A percentile compares a stretch with the other conserved stretches of the same genome.
These are phyloP conservation scores for Epichloe hybrida DNA, from an alignment of 2,329 filamentous ascomycete genomes.

Conservation along the genomic window DNA sequence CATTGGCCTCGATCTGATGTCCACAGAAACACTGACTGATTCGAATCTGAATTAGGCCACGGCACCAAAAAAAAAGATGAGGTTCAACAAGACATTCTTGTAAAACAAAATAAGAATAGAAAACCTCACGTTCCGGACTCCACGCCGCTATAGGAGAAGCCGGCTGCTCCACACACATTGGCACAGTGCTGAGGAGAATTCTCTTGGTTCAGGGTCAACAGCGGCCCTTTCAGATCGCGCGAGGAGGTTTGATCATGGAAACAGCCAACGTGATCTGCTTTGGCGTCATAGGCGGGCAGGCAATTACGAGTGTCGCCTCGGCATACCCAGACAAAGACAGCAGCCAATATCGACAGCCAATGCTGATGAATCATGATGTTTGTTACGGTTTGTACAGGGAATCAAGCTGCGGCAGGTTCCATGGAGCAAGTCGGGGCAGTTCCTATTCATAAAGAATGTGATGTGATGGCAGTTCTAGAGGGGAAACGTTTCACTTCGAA, in stretches of 20 bases:
- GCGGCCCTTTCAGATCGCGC: background rate
- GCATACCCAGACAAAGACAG: background rate
- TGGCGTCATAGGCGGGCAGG: background rate
- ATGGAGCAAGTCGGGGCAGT: too few species aligned
- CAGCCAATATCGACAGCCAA: background rate
- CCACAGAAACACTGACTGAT: background rate
- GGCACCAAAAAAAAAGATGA: background rate
- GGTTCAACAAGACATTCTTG: background rate
- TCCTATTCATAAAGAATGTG: too few species aligned
- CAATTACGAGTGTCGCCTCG: background rate
- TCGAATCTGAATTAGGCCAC: too few species aligned
- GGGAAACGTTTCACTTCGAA: too few species aligned
- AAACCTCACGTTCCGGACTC: conserved; percentile 7
- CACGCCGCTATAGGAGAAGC: conserved; percentile 6
- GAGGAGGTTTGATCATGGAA: background rate
- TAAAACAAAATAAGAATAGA: too few species aligned
- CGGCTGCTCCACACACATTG: conserved; percentile 9
- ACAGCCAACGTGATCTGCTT: background rate
- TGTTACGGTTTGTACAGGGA: too few species aligned
- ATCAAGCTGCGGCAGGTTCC: too few species aligned
- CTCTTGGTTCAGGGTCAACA: background rate
- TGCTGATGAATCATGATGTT: background rate
- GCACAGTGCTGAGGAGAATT: conserved; percentile 7
- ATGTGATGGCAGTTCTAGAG: too few species aligned
- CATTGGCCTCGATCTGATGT: background rate